phyloP scores from a whole-genome alignment of 495 filamentous ascomycete species.

The Penicillium samsonianum region DNA sequence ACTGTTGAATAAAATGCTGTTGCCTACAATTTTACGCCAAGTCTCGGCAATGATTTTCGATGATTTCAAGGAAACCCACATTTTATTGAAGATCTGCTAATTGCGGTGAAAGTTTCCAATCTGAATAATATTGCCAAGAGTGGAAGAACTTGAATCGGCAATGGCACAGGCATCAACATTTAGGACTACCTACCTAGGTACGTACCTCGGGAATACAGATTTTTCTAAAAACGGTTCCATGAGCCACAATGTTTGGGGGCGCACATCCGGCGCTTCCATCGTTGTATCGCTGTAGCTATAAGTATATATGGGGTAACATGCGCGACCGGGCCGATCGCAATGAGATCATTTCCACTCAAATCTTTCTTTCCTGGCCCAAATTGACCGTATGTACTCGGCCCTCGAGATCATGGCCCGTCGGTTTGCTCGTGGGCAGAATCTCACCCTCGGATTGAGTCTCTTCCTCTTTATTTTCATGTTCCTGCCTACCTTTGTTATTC shows the following conservation, averaged over 20 bases:
- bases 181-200: too few relatives aligned
- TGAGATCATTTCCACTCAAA: conserved; percentile 4
- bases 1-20: conserved; percentile 7
- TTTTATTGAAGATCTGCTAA: neutral
- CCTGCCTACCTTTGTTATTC: conserved; percentile 40
- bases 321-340: neutral
- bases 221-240: neutral
- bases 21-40: conserved; percentile 5
- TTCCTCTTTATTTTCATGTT: conserved; percentile 47
- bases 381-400: conserved; percentile 6
- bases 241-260: neutral
- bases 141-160: conserved; percentile 10
- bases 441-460: conserved; percentile 39
- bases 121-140: conserved; percentile 7
- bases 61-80: neutral
- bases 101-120: neutral
- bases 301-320: conserved; percentile 4
- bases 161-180: conserved; percentile 18
- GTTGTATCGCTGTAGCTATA: neutral
- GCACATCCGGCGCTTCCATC: conserved; percentile 14
- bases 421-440: conserved; percentile 32
- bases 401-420: conserved; percentile 38
- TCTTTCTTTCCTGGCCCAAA: neutral
- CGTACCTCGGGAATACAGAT: too few relatives aligned
- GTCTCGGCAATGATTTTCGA: neutral